Evolutionary conservation across 441 rosid species (phyloP).

Genomic region (Hura crepitans): DNA sequence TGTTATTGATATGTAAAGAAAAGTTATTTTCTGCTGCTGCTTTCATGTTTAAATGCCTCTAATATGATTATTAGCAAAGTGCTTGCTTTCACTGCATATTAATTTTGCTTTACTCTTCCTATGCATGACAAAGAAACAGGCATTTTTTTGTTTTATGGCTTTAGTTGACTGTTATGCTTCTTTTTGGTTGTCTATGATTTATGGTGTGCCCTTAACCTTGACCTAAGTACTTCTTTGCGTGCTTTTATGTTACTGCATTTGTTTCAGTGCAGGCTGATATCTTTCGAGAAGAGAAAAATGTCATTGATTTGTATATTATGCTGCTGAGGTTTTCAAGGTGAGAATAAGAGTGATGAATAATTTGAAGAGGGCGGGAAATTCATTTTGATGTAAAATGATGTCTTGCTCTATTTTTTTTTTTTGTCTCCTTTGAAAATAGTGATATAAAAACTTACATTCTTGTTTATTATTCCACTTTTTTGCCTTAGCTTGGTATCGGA

Average conservation of each 20-base stretch:
- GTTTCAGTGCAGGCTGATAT: conserved; percentile 69
- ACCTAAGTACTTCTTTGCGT: neutral
- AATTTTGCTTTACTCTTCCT: neutral
- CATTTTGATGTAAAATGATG: conserved; percentile 8
- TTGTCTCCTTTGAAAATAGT: conserved; percentile 4
- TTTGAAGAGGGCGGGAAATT: too few relatives aligned
- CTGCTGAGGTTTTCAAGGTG: conserved; percentile 95
- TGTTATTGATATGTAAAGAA: neutral
- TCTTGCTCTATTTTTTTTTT: neutral
- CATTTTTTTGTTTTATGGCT: neutral
- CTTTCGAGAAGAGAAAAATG: conserved; percentile 81
- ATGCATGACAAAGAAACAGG: neutral
- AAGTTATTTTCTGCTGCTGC: neutral
- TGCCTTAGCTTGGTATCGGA: conserved; percentile 77
- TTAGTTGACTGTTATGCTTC: neutral
- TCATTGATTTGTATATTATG: conserved; percentile 85
- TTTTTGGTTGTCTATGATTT: neutral
- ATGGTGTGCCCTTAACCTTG: neutral
- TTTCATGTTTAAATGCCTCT: neutral
- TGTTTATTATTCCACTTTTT: conserved; percentile 23
- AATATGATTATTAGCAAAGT: neutral
- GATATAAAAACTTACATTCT: neutral
- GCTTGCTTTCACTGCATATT: neutral
- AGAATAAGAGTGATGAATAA: conserved; percentile 23
- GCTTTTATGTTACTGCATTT: neutral